Evolutionary conservation across 805 yeast genomes (phyloP).

Genomic region (Starmerella vaccinii): DNA sequence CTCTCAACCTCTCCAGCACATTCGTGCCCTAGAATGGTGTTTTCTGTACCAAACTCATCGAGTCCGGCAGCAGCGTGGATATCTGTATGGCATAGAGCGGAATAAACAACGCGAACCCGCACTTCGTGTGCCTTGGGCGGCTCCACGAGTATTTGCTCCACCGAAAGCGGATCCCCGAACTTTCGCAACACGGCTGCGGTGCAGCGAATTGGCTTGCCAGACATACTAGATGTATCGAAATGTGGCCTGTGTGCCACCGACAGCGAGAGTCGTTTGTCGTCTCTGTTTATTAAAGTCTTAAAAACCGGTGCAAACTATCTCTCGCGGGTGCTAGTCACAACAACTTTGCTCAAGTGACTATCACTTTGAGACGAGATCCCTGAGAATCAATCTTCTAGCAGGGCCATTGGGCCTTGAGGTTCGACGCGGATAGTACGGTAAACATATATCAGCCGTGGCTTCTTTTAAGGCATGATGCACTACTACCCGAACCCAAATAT

Average conservation of each 20-base stretch:
- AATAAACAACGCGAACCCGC: constrained; percentile 72
- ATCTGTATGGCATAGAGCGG: constrained; percentile 98
- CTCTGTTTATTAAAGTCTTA: not conserved
- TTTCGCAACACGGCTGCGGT: constrained; percentile 98
- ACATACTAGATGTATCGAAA: no score
- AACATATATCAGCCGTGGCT: not conserved
- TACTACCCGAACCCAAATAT: not conserved
- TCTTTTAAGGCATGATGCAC: not conserved
- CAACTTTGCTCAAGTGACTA: not conserved
- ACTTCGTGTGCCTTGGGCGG: constrained; percentile 98
- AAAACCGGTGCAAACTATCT: not conserved
- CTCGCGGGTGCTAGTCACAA: not conserved
- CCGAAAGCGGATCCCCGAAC: constrained; percentile 60
- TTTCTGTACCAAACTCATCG: constrained; percentile 96
- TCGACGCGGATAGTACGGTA: not conserved
- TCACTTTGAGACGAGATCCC: no score
- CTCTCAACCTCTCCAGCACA: constrained; percentile 96
- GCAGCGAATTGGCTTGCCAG: constrained; percentile 50
- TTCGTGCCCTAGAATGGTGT: constrained; percentile 90
- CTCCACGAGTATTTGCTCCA: constrained; percentile 81
- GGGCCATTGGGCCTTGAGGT: no score
- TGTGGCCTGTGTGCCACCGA: no score
- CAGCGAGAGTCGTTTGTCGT: not conserved
- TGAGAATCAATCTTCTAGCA: no score
- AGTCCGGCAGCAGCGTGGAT: constrained; percentile 90